Base-by-base conservation (phyloP, 768 basidiomycete species). In the Omphalotus guepiniiformis region DNA sequence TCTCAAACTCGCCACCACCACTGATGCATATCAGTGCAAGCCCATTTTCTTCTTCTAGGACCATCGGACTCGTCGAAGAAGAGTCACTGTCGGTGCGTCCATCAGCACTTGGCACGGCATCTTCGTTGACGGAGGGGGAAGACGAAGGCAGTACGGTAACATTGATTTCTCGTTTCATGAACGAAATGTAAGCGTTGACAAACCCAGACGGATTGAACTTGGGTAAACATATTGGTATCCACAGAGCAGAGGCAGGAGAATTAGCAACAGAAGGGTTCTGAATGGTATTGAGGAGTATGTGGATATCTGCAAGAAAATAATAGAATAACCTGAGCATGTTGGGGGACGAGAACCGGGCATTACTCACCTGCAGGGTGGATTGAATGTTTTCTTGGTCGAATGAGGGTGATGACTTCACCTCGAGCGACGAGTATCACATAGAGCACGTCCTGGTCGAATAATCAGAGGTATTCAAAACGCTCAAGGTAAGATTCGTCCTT, bases 191-290 rank as follows among this genome's bases (percentile, higher is more conserved):
- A 11, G 91, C 88, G 62, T 99, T 92, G 22, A 95, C 83, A 64
- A 97, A 97, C 1, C 86, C 86, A 4, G 82, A 68, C 0, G 90
- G 73, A 58, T 97, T 92, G 72, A 90, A 98, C 63, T 93, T 93
- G 0, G 96, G 95, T 3, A 99, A 77, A 62, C 96, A 98, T 39
- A 99, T 79, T 2, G 96, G 96, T 6, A 98, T 78, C 92, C 93
- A 99, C 5, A 87, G 86, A 12, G 93, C 88, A 6, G 92, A 73
- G 5, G 84, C 85, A 7, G 84, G 82, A 2, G 84, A 87, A 60
- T 83, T 87, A 50, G 74, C 71, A 53, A 88, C 81, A 1, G 91
- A 86, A 0, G 91, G 88, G 0, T 89, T 79, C 48, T 88, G 79
- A 6, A 97, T 79, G 2, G 93, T 95, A 60, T 95, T 97, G 45